Evolutionary conservation across 2,329 filamentous ascomycete genomes (phyloP), one percentile per base, ranked within the genome.

Genomic region (Aspergillus glaucus): DNA sequence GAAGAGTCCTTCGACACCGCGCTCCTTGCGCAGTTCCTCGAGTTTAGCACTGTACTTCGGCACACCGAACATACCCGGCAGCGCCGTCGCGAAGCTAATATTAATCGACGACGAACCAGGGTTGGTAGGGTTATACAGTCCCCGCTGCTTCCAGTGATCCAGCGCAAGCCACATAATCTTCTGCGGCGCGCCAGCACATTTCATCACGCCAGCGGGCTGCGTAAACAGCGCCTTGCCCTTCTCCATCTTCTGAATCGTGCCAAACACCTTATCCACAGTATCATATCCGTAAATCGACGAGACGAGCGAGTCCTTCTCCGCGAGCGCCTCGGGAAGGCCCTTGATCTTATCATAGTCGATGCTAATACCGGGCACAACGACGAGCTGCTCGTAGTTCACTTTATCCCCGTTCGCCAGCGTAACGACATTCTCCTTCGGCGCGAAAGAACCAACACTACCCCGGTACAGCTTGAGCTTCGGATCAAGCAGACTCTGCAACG

Each of bases 151-250:
- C 80, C 80, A 83, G 63, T 79, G 64, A 58, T 82, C 78, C 39
- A 81, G 65, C 1, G 80, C 80, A 14, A 83, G 72, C 80, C 80
- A 83, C 78, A 83, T 77, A 58, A 76, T 68, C 66, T 83, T 83
- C 54, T 83, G 80, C 9, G 80, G 80, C 2, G 79, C 80, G 40
- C 80, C 80, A 2, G 80, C 80, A 53, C 80, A 83, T 65, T 83
- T 83, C 65, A 83, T 71, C 5, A 75, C 69, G 41, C 80, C 79
- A 0, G 76, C 71, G 2, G 80, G 80, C 53, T 81, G 79, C 1
- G 79, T 82, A 67, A 83, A 83, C 54, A 83, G 74, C 34, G 80
- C 80, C 4, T 59, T 66, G 2, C 80, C 80, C 49, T 72, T 70
- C 6, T 69, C 57, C 22, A 82, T 67, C 19, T 66, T 72, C 50